Base-by-base conservation (phyloP, 2,329 filamentous ascomycete genomes). In the Fusarium longipes region DNA sequence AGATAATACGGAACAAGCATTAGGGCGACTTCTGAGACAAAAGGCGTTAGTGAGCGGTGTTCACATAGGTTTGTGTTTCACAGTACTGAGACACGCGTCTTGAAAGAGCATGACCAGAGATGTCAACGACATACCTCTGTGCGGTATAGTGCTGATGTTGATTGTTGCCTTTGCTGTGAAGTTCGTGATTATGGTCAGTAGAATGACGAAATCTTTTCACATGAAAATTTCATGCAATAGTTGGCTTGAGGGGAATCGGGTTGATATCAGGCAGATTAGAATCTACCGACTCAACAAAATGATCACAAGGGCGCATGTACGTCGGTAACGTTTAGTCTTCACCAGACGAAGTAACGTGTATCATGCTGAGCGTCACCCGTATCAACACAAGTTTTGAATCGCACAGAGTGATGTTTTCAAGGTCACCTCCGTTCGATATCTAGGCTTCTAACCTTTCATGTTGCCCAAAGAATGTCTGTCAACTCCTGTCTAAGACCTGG, bases 1-100 rank as follows among this genome's bases (percentile, higher is more conserved):
- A 58, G 14, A 30, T 50, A 35, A 11, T 38, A 15, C 8, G 56
- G 38, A 8, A 45, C 35, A 6, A 40, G 54, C 63, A 65, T 65
- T 8, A 25, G 25, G 15, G 5, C 15, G 27, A 5, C 45, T 45
- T 51, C 12, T 27, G 0, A 25, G 12, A 33, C 17, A 25, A 49
- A 24, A 15, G 11, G 27, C 35, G 27, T 54, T 22, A 54, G 25
- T 42, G 27, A 7, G 9, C 18, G 22, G 12, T 40, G 11, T n/a
- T 27, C 15, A 20, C 8, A n/a, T 29, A 22, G 17, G 8, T 27
- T 11, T 18, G 29, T 22, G 60, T 47, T 33, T 22, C 51, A 36
- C 45, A 36, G 32, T 36, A 24, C 33, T 36, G 44, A 39, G 24
- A 40, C 60, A 51, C 10, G 18, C n/a, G 18, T 39, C 11, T 32